A percentile compares a stretch with the other conserved stretches of the same genome.
phyloP scores from a whole-genome alignment of 768 basidiomycete genomes.

The Auricularia heimuer region DNA sequence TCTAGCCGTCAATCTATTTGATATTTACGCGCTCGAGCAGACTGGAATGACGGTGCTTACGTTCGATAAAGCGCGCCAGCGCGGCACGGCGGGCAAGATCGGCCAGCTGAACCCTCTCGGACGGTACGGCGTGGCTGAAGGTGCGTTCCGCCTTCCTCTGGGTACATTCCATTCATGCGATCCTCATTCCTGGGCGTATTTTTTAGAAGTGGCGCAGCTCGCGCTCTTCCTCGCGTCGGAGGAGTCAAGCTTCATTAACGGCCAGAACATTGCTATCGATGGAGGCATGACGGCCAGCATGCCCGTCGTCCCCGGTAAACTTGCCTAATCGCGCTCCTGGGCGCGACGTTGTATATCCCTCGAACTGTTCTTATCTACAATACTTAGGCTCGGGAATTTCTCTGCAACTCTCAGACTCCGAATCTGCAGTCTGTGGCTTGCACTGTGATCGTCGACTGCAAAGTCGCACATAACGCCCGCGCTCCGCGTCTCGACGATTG shows the following conservation, averaged over 20 bases:
- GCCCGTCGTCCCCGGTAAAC: slow-evolving; percentile 66
- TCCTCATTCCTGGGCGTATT: background rate
- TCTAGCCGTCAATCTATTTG: background rate
- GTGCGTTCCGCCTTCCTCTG: slow-evolving; percentile 27
- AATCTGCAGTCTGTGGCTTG: too few species aligned
- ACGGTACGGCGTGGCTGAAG: slow-evolving; percentile 73
- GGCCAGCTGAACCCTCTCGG: slow-evolving; percentile 80
- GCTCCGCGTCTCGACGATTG: too few species aligned
- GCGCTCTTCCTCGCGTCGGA: slow-evolving; percentile 85
- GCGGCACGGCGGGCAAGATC: slow-evolving; percentile 65
- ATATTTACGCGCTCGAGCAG: slow-evolving; percentile 10
- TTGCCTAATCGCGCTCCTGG: slow-evolving; percentile 4
- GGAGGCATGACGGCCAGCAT: slow-evolving; percentile 75
- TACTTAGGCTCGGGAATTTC: too few species aligned
- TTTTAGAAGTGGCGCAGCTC: slow-evolving; percentile 73
- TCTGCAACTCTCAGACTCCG: too few species aligned
- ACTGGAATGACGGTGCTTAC: slow-evolving; percentile 80
- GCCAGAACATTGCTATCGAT: slow-evolving; percentile 77
- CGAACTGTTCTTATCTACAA: too few species aligned
- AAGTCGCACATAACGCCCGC: too few species aligned
- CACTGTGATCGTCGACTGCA: too few species aligned
- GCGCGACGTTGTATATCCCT: too few species aligned
- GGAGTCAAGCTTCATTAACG: slow-evolving; percentile 87
- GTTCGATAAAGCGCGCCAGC: slow-evolving; percentile 67
- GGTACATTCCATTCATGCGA: background rate